Evolutionary conservation across 306 rosid species (phyloP).

Genomic region (Calophaca sinica): DNA sequence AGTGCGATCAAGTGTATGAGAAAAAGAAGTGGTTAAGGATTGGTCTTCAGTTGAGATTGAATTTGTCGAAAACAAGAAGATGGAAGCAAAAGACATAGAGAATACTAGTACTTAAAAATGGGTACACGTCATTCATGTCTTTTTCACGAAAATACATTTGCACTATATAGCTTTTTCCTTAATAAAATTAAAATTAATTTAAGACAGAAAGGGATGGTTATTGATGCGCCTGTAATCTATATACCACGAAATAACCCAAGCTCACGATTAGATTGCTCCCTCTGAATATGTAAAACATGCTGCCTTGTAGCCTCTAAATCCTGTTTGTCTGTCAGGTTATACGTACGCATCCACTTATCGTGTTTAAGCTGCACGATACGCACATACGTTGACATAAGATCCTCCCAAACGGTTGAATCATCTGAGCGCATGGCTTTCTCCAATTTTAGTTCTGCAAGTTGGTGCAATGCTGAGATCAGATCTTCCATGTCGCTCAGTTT

Average conservation of each 20-base stretch:
- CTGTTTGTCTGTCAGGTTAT: not conserved
- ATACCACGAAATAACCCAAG: conserved; percentile 8
- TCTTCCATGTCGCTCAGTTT: conserved; percentile 36
- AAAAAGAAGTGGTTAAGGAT: no score
- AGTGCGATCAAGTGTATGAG: no score
- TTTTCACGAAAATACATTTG: no score
- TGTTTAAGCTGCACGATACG: conserved; percentile 32
- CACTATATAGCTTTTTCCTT: no score
- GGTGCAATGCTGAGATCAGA: not conserved
- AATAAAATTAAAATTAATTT: no score
- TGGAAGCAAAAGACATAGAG: no score
- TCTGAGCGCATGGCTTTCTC: conserved; percentile 38
- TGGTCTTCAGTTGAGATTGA: no score
- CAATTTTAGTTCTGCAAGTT: conserved; percentile 45
- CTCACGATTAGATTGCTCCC: not conserved
- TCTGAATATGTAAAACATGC: not conserved
- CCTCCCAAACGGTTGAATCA: conserved; percentile 31
- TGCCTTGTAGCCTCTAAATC: not conserved
- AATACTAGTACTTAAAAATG: no score
- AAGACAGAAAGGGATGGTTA: no score
- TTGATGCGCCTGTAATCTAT: no score
- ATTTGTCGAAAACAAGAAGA: no score
- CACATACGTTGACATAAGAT: conserved; percentile 1
- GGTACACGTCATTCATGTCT: no score
- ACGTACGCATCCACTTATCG: not conserved